Percentiles rank a stretch among this genome's conserved stretches.
Evolutionary conservation across 345 rosid genomes (phyloP).

Genomic region (Gynandropsis gynandra): DNA sequence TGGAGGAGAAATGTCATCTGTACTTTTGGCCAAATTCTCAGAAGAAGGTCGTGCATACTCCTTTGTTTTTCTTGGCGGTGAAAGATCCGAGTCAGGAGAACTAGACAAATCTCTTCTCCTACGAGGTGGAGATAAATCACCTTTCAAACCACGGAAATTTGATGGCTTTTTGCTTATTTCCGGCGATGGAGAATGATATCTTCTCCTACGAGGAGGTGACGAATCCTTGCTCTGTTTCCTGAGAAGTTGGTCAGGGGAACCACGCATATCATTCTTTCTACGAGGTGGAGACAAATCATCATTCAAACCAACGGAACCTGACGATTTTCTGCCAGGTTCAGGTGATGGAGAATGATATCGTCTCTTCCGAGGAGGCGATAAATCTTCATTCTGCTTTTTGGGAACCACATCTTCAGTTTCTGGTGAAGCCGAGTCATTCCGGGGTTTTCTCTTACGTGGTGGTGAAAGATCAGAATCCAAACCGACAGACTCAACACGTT

Average conservation of each 20-base stretch:
- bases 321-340: conserved; percentile 17
- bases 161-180: conserved; percentile 21
- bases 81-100: conserved; percentile 39
- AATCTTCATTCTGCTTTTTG: conserved; percentile 28
- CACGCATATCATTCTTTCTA: conserved; percentile 17
- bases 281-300: conserved; percentile 38
- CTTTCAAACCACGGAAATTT: conserved; percentile 7
- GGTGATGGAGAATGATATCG: conserved; percentile 19
- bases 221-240: conserved; percentile 13
- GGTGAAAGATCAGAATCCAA: conserved; percentile 40
- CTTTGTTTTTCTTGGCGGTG: conserved; percentile 42
- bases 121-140: conserved; percentile 41
- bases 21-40: conserved; percentile 19
- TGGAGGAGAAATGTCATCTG: conserved; percentile 50
- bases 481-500: conserved; percentile 9
- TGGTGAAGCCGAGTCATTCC: conserved; percentile 36
- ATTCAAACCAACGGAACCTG: conserved; percentile 18
- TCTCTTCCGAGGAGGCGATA: conserved; percentile 39
- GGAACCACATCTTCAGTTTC: conserved; percentile 20
- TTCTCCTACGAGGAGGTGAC: conserved; percentile 26
- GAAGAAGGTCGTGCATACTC: conserved; percentile 19
- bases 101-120: conserved; percentile 15
- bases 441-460: conserved; percentile 31
- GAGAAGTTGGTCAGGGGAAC: conserved; percentile 28
- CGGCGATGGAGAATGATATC: conserved; percentile 27